Evolutionary conservation across 2,329 filamentous ascomycete species (phyloP), one percentile per base, ranked within the genome.

Genomic region (Fusarium dimerum): DNA sequence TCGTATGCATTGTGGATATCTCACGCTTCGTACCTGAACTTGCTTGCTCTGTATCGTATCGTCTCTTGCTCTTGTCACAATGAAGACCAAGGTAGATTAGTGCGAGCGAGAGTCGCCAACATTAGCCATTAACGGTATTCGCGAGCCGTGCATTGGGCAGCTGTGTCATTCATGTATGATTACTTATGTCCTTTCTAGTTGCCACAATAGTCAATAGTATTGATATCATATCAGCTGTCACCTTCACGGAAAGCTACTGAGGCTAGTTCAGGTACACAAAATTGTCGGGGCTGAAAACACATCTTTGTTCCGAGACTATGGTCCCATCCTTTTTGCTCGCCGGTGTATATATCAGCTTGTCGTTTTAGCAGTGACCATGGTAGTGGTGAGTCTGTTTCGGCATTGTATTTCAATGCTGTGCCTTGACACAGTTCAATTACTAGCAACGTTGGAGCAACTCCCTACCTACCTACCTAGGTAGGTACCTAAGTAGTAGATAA

Each of bases 11-110:
- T 36, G 32, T 36, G 32, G 32, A 52, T 49, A 55, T 34, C 51
- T 52, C 54, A 47, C 62, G 47, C 44, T 17, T 45, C 29, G 36
- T 46, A 16, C 55, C 57, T 57, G 44, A 48, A 40, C 48, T 60
- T 52, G 42, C 56, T 48, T 51, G 46, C 51, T 51, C 51, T 34
- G 60, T 57, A 6, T 17, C 38, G 16, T 40, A 6, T 16, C 51
- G 42, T 42, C 43, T 49, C 51, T 48, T 44, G 20, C 20, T 26
- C 20, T 26, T 7, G 5, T 26, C 20, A 26, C 20, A 26, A 26
- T 4, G 20, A 26, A 26, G 20, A 26, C 4, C 20, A 5, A 26
- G 20, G 7, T 7, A 7, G 20, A 26, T 26, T 26, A 26, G 20
- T 26, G 20, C 20, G 20, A 26, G 20, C 20, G 20, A 26, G 7